Conservation (phyloP, 305 asterid species). For the Fraxinus floribunda region DNA sequence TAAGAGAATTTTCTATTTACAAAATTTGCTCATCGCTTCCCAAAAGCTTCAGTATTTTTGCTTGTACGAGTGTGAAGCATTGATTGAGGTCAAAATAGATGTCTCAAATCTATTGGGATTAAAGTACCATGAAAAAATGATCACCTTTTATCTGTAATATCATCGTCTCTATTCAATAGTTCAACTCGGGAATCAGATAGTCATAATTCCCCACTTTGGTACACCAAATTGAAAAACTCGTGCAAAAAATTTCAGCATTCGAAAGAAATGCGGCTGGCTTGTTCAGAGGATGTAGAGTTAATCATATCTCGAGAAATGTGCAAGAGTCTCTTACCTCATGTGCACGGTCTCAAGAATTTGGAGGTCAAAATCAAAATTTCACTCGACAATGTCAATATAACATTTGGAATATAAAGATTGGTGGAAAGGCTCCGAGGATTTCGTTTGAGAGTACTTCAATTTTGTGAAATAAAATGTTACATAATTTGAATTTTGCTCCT, state of each 20-base stretch:
- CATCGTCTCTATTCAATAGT: background rate
- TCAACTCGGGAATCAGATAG: no score
- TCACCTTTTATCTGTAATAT: background rate
- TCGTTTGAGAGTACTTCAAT: background rate
- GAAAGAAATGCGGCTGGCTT: background rate
- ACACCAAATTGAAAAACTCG: background rate
- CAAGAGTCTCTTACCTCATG: background rate
- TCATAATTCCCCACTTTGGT: background rate
- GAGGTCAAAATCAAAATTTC: background rate
- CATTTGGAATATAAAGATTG: background rate
- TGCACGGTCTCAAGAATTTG: background rate
- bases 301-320: background rate
- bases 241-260: background rate
- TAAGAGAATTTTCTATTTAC: background rate
- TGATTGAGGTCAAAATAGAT: background rate
- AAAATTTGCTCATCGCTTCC: background rate
- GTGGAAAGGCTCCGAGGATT: background rate
- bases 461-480: background rate
- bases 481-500: no score
- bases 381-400: background rate
- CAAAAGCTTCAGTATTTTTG: background rate
- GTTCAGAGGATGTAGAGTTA: background rate
- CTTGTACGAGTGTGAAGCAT: background rate
- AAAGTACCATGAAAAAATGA: background rate
- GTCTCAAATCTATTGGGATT: no score